Evolutionary conservation across 352 stramenopile species (phyloP).

Genomic region (Pelagophyceae sp.): DNA sequence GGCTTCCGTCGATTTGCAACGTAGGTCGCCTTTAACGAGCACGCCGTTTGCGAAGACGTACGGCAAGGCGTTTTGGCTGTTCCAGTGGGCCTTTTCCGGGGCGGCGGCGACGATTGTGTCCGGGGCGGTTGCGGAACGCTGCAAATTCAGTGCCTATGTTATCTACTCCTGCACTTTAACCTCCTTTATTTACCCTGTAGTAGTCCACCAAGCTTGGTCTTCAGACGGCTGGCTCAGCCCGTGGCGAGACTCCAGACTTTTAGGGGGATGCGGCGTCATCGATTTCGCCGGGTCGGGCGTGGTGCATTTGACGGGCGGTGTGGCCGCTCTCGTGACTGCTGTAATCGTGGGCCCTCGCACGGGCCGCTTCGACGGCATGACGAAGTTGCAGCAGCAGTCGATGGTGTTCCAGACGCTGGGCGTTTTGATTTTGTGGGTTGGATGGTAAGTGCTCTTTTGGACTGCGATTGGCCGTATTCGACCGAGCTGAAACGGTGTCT

Average conservation of each 20-base stretch:
- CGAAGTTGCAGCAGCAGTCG: slow-evolving; percentile 29
- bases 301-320: slow-evolving; percentile 58
- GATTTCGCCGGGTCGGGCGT: slow-evolving; percentile 61
- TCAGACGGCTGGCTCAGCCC: slow-evolving; percentile 41
- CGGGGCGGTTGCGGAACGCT: slow-evolving; percentile 39
- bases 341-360: slow-evolving; percentile 50
- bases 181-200: slow-evolving; percentile 30
- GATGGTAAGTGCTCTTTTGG: no score
- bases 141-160: slow-evolving; percentile 36
- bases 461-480: no score
- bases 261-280: slow-evolving; percentile 44
- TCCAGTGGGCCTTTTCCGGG: slow-evolving; percentile 43
- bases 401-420: slow-evolving; percentile 38
- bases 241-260: slow-evolving; percentile 25
- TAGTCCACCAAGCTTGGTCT: slow-evolving; percentile 36
- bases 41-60: neutral
- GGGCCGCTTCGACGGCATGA: slow-evolving; percentile 53
- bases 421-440: no score
- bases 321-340: slow-evolving; percentile 49
- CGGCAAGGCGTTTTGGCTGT: slow-evolving; percentile 31
- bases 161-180: slow-evolving; percentile 25
- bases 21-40: neutral
- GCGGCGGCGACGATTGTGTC: slow-evolving; percentile 35
- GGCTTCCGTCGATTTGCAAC: no score
- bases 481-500: no score